phyloP scores from a whole-genome alignment of 2,329 filamentous ascomycete genomes.

The Pseudogymnoascus sp. region DNA sequence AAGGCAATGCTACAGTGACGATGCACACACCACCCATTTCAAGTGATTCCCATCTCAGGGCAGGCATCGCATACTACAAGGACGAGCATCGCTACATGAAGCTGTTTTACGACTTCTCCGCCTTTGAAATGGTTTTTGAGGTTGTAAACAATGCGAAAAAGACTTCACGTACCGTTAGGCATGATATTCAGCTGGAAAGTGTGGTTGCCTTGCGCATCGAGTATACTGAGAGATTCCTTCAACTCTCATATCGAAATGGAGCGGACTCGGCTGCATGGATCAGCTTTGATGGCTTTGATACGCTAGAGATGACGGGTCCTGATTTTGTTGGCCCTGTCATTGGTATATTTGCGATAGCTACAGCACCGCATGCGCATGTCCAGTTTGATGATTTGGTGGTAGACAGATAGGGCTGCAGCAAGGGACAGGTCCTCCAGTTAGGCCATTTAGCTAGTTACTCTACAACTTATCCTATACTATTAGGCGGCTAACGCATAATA shows the following conservation, averaged over 20 bases:
- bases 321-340: slow-evolving; percentile 30
- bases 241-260: slow-evolving; percentile 11
- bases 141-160: slow-evolving; percentile 17
- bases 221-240: background rate
- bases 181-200: background rate
- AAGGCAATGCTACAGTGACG: slow-evolving; percentile 14
- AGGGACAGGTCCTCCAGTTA: no score
- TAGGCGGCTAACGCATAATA: background rate
- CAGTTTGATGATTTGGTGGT: slow-evolving; percentile 10
- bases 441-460: no score
- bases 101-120: slow-evolving; percentile 19
- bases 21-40: background rate
- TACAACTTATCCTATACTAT: no score
- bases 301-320: slow-evolving; percentile 25
- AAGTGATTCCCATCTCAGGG: slow-evolving; percentile 5
- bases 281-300: slow-evolving; percentile 19
- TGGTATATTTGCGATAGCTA: slow-evolving; percentile 22
- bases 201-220: slow-evolving; percentile 10
- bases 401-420: slow-evolving; percentile 9
- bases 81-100: slow-evolving; percentile 19
- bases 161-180: background rate
- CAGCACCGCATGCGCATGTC: background rate
- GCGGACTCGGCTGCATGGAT: slow-evolving; percentile 11
- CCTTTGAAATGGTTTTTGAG: slow-evolving; percentile 13
- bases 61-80: slow-evolving; percentile 21